phyloP scores from a whole-genome alignment of 306 rosid species.

The Trichosanthes truncata region DNA sequence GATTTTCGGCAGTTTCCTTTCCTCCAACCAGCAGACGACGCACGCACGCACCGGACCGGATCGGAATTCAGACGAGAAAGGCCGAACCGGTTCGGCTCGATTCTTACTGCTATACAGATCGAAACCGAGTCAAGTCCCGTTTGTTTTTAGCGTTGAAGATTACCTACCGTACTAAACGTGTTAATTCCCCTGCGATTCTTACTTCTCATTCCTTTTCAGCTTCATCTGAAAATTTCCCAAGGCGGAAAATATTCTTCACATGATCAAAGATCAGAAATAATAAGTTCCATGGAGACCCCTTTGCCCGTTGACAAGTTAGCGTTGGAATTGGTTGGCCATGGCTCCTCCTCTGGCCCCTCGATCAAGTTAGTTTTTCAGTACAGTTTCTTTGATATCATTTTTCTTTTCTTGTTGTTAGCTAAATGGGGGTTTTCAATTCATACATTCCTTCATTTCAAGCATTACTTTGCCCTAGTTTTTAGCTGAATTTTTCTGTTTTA shows the following conservation, averaged over 20 bases:
- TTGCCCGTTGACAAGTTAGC: slow-evolving; percentile 7
- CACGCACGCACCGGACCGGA: too few relatives aligned
- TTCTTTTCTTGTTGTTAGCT: background rate
- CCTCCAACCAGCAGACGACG: too few relatives aligned
- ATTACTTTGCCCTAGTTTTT: background rate
- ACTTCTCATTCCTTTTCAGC: slow-evolving; percentile 29
- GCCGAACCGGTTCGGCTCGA: too few relatives aligned
- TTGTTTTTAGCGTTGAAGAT: too few relatives aligned
- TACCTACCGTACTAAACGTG: too few relatives aligned
- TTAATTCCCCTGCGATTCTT: background rate
- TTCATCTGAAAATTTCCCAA: background rate
- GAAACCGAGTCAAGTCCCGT: too few relatives aligned
- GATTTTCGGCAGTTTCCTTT: too few relatives aligned
- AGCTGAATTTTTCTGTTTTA: background rate
- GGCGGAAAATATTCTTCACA: slow-evolving; percentile 12
- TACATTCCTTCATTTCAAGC: background rate
- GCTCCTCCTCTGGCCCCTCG: background rate
- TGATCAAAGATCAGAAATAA: background rate
- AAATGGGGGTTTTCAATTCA: background rate
- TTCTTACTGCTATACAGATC: too few relatives aligned
- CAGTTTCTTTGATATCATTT: background rate
- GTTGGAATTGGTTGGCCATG: background rate
- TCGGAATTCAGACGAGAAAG: too few relatives aligned
- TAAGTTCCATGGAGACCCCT: background rate
- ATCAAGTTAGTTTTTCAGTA: background rate